These are phyloP conservation scores for Serpula lacrymans DNA, from an alignment of 768 basidiomycete species.

Conservation along the genomic window DNA sequence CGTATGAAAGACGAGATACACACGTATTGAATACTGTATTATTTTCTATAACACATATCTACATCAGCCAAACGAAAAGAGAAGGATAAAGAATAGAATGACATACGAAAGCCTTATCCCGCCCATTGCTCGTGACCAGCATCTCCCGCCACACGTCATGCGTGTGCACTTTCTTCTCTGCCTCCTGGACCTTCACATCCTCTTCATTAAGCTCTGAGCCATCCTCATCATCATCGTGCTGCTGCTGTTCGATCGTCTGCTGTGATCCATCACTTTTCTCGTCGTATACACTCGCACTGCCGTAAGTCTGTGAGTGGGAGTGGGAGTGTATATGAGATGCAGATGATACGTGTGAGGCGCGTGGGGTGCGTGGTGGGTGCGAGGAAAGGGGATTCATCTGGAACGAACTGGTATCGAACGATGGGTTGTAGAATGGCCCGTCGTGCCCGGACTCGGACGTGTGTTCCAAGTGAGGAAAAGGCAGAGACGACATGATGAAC, in stretches of 20 bases:
- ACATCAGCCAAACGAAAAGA: neutral
- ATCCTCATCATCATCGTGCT: conserved; percentile 31
- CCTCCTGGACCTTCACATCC: conserved; percentile 40
- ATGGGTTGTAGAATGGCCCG: conserved; percentile 47
- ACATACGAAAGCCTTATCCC: conserved; percentile 85
- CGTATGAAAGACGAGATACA: conserved; percentile 70
- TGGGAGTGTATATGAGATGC: too few species aligned
- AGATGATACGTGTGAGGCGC: conserved; percentile 49
- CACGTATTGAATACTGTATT: conserved; percentile 77
- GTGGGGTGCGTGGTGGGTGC: conserved; percentile 76
- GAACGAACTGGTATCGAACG: conserved; percentile 61
- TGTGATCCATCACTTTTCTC: conserved; percentile 36
- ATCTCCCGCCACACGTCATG: conserved; percentile 83
- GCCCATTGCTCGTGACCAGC: conserved; percentile 70
- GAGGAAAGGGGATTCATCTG: conserved; percentile 80
- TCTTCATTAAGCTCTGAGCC: conserved; percentile 49
- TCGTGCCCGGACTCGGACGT: conserved; percentile 41
- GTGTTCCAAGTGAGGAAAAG: conserved; percentile 51
- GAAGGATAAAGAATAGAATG: conserved; percentile 1
- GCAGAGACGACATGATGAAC: conserved; percentile 58
- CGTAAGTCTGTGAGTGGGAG: conserved; percentile 19
- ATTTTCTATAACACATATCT: conserved; percentile 50
- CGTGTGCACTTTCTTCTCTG: conserved; percentile 44
- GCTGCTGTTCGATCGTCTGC: conserved; percentile 11
- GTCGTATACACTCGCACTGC: conserved; percentile 33